Conservation (phyloP, 2,329 filamentous ascomycete species). For the Aspergillus oerlinghausenensis region DNA sequence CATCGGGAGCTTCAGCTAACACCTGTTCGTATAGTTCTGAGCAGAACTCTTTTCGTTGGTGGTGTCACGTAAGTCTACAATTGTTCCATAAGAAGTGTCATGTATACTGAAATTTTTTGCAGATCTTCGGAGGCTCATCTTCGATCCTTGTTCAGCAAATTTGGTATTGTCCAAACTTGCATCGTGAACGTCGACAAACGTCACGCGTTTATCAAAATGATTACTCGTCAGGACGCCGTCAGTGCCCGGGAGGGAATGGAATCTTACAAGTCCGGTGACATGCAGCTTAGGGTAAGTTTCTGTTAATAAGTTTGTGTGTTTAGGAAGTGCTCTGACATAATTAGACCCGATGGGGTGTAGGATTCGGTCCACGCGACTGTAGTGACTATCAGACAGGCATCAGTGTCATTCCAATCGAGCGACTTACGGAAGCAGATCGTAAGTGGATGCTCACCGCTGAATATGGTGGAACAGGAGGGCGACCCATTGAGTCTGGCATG, state of each 20-base stretch:
- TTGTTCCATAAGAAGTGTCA: neutral
- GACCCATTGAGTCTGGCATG: slow-evolving; percentile 72
- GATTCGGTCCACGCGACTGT: slow-evolving; percentile 93
- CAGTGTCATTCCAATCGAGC: slow-evolving; percentile 86
- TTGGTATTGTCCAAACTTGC: slow-evolving; percentile 88
- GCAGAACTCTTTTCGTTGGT: slow-evolving; percentile 92
- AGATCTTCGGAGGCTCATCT: slow-evolving; percentile 78
- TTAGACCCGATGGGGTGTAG: slow-evolving; percentile 93
- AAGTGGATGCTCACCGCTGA: slow-evolving; percentile 97
- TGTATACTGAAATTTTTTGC: slow-evolving; percentile 15
- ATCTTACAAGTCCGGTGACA: slow-evolving; percentile 64
- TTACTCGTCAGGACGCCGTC: slow-evolving; percentile 79
- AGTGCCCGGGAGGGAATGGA: slow-evolving; percentile 85
- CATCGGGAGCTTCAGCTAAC: neutral
- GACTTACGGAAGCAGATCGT: slow-evolving; percentile 89
- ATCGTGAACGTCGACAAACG: slow-evolving; percentile 98
- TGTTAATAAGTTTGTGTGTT: neutral
- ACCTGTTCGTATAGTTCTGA: slow-evolving; percentile 59
- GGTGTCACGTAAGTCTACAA: slow-evolving; percentile 71
- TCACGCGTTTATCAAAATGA: slow-evolving; percentile 98
- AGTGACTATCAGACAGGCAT: slow-evolving; percentile 91
- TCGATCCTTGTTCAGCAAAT: slow-evolving; percentile 72
- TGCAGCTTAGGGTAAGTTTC: slow-evolving; percentile 63
- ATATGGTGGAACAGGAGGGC: slow-evolving; percentile 85
- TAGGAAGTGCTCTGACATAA: slow-evolving; percentile 21